Evolutionary conservation across 2,329 filamentous ascomycete species (phyloP), one percentile per base, ranked within the genome.

Genomic region (Calonectria multiphialidica): DNA sequence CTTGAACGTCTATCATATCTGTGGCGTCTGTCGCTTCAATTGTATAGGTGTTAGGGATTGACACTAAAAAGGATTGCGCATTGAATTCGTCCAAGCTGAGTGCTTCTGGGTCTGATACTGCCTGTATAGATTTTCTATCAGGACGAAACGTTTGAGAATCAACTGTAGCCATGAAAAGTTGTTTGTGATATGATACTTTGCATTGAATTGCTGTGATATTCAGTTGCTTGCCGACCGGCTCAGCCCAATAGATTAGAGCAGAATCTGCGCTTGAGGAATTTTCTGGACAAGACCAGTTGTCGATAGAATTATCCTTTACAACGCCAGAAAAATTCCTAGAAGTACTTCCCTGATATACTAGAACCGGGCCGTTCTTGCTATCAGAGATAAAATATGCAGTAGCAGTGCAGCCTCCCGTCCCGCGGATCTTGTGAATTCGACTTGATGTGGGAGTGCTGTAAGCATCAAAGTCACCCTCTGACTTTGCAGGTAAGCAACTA

Each of bases 151-250:
- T 2, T 5, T 25, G 2, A n/a, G 61, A 59, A 12, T n/a, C 35
- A n/a, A 71, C 35, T 1, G 40, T 66, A 2, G 45, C 63, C 1
- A 15, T 2, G 13, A 70, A 61, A 2, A 49, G 13, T 16, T 70
- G 61, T 16, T 59, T 40, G 21, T 33, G 53, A 37, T 50, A 70
- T 0, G 37, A 45, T 4, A 53, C 9, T 3, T 70, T n/a, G 23
- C 68, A 70, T 1, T 55, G 40, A 2, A 66, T n/a, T 23, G 61
- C 68, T 13, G 61, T 64, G 28, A 55, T 44, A 16, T 63, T 25
- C 8, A 44, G 23, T 5, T 40, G 9, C 49, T 13, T 10, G 3
- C 23, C 16, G 13, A 13, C 8, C 5, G 2, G 16, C n/a, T 47
- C 55, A n/a, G 28, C 33, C 59, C 45, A 44, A 18, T 28, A 50